Conservation (phyloP, 495 filamentous ascomycete species). For the Trichoderma orchidacearum region DNA sequence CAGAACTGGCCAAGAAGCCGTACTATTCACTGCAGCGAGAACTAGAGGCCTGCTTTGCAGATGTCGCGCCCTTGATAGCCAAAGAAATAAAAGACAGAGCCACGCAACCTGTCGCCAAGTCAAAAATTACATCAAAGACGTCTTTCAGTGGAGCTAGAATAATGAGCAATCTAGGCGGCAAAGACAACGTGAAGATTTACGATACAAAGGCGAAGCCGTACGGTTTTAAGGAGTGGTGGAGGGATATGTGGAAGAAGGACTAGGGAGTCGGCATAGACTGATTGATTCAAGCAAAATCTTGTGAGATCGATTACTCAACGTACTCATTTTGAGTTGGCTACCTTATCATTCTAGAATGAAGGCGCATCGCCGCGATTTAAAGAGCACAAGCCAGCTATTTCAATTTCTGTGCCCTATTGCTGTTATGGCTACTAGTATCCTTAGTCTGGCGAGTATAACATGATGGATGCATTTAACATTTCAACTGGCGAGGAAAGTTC, state of each 20-base stretch:
- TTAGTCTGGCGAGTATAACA: no score
- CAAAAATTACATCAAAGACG: constrained; percentile 8
- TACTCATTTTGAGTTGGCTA: no score
- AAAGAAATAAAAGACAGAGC: constrained; percentile 60
- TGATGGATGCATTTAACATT: no score
- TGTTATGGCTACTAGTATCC: no score
- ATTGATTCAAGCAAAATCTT: no score
- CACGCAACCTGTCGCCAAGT: constrained; percentile 27
- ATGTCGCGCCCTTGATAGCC: constrained; percentile 65
- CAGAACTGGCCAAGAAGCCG: constrained; percentile 82
- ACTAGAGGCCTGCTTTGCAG: constrained; percentile 64
- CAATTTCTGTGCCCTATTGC: no score
- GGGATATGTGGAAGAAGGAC: constrained; percentile 45
- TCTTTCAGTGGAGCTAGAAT: constrained; percentile 28
- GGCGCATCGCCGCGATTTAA: no score
- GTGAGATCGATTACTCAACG: no score
- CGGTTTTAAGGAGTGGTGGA: constrained; percentile 80
- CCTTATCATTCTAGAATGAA: no score
- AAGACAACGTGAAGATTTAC: constrained; percentile 42
- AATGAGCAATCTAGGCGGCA: constrained; percentile 15
- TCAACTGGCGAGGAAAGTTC: no score
- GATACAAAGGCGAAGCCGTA: constrained; percentile 64
- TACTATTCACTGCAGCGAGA: constrained; percentile 81
- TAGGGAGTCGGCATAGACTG: no score
- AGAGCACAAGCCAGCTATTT: no score